Percentiles rank a stretch among this genome's conserved stretches.
Conservation (phyloP, 2,329 filamentous ascomycete genomes). For the Neopestalotiopsis clavispora region DNA sequence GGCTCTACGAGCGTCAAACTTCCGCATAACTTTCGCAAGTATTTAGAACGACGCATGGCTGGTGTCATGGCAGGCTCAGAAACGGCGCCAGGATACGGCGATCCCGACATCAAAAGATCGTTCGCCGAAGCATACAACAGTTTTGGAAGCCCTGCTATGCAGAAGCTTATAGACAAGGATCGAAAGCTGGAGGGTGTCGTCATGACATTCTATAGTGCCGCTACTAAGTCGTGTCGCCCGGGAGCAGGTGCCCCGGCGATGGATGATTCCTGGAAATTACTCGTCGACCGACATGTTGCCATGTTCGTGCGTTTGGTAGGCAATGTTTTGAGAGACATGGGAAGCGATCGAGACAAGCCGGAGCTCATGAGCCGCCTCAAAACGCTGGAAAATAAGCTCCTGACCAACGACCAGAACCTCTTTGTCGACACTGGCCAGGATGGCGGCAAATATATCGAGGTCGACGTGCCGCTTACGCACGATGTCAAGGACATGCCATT, state of each 20-base stretch:
- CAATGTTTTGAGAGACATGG: slow-evolving; percentile 79
- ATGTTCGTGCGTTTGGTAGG: slow-evolving; percentile 89
- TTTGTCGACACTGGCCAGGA: slow-evolving; percentile 65
- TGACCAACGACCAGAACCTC: slow-evolving; percentile 92
- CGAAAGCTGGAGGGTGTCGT: slow-evolving; percentile 90
- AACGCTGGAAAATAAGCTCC: slow-evolving; percentile 88
- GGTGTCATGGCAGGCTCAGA: slow-evolving; percentile 83
- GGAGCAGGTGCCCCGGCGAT: slow-evolving; percentile 69
- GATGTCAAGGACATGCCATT: slow-evolving; percentile 97
- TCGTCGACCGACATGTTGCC: slow-evolving; percentile 93
- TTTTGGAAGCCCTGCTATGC: slow-evolving; percentile 86
- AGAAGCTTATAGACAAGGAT: slow-evolving; percentile 92
- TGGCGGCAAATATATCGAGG: slow-evolving; percentile 74
- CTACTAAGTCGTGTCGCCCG: slow-evolving; percentile 83
- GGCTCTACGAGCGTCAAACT: slow-evolving; percentile 58
- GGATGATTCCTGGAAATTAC: slow-evolving; percentile 87
- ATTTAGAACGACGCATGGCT: slow-evolving; percentile 74
- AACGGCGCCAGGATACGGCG: slow-evolving; percentile 84
- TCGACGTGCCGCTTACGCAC: slow-evolving; percentile 81
- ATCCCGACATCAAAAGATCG: slow-evolving; percentile 87
- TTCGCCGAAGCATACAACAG: slow-evolving; percentile 95
- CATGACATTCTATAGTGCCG: slow-evolving; percentile 94
- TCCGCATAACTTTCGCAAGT: slow-evolving; percentile 57
- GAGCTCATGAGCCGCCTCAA: slow-evolving; percentile 81
- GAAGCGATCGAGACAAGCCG: slow-evolving; percentile 82